Evolutionary conservation across 495 filamentous ascomycete species (phyloP).

Genomic region (Talaromyces nanjingensis): DNA sequence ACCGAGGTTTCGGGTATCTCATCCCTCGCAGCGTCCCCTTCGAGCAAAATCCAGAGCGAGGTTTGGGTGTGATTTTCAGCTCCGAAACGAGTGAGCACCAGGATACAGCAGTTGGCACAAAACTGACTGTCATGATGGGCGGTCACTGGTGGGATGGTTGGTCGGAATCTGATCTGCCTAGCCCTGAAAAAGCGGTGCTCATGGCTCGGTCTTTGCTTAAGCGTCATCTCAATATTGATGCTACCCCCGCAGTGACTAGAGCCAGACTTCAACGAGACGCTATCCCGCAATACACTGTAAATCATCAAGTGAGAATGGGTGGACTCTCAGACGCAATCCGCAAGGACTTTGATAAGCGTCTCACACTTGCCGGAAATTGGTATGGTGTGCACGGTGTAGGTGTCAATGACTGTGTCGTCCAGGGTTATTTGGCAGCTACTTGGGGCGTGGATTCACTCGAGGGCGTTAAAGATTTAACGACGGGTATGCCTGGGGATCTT

Average conservation of each 20-base stretch:
- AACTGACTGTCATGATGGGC: constrained; percentile 91
- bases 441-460: constrained; percentile 23
- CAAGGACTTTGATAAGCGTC: constrained; percentile 49
- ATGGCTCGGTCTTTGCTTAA: constrained; percentile 63
- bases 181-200: constrained; percentile 51
- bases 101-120: constrained; percentile 60
- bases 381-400: constrained; percentile 53
- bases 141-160: constrained; percentile 83
- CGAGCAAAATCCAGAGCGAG: constrained; percentile 72
- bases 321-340: constrained; percentile 48
- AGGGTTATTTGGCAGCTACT: constrained; percentile 30
- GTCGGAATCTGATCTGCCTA: constrained; percentile 43
- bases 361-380: constrained; percentile 74
- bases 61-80: constrained; percentile 89
- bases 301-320: constrained; percentile 60
- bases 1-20: constrained; percentile 83
- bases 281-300: constrained; percentile 83
- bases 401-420: constrained; percentile 57
- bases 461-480: constrained; percentile 10
- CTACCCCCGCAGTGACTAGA: constrained; percentile 46
- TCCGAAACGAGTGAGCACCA: constrained; percentile 54
- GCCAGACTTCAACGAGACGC: constrained; percentile 65
- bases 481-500: constrained; percentile 34
- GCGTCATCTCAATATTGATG: constrained; percentile 66
- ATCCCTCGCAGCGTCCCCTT: constrained; percentile 64